These are phyloP conservation scores for Discostella pseudostelligera DNA, from an alignment of 108 stramenopile genomes.

Conservation along the genomic window DNA sequence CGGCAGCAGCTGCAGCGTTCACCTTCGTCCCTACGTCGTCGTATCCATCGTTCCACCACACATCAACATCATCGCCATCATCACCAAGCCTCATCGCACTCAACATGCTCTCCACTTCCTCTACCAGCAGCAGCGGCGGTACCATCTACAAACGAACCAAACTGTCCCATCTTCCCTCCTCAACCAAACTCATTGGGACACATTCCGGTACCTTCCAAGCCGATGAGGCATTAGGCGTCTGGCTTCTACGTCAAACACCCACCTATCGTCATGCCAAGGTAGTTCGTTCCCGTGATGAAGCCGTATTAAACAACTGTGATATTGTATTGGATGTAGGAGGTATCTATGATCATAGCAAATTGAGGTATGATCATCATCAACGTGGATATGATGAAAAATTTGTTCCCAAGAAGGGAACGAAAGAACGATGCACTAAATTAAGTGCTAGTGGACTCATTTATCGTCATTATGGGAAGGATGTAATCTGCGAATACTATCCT, in stretches of 20 bases:
- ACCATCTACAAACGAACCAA: conserved; percentile 53
- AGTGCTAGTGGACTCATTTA: conserved; percentile 95
- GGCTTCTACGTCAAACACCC: conserved; percentile 79
- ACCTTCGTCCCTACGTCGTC: no score
- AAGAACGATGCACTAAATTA: conserved; percentile 79
- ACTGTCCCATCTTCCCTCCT: conserved; percentile 35
- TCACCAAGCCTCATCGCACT: conserved; percentile 18
- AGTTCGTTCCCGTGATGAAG: conserved; percentile 84
- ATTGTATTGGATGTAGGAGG: conserved; percentile 99
- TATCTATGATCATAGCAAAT: conserved; percentile 80
- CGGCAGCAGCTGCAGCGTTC: no score
- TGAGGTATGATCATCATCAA: conserved; percentile 98
- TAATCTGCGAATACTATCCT: conserved; percentile 79
- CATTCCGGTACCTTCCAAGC: conserved; percentile 95
- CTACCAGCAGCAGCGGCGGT: neutral
- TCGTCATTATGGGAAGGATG: conserved; percentile 94
- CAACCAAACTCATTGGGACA: conserved; percentile 77
- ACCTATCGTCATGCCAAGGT: conserved; percentile 76
- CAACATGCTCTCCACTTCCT: conserved; percentile 12
- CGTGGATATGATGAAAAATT: conserved; percentile 87
- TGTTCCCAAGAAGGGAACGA: conserved; percentile 42
- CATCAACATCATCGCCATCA: no score
- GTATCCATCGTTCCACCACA: no score
- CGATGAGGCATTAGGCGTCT: conserved; percentile 95
- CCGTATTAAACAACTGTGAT: conserved; percentile 74